Evolutionary conservation across 2,329 filamentous ascomycete genomes (phyloP).

Genomic region (Thielaviopsis populi): DNA sequence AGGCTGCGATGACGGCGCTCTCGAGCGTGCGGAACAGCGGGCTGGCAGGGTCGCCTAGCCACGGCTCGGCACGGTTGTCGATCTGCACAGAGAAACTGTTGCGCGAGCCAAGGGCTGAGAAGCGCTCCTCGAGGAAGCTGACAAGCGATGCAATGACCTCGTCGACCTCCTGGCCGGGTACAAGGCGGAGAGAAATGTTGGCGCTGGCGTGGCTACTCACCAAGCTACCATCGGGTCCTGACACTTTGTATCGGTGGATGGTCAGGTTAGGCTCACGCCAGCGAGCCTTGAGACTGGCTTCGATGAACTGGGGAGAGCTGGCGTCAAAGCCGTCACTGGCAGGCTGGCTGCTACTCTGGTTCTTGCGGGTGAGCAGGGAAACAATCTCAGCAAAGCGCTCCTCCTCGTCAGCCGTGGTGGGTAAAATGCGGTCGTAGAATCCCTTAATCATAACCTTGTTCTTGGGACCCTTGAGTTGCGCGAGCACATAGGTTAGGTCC

Average conservation of each 20-base stretch:
- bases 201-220: slow-evolving; percentile 83
- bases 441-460: slow-evolving; percentile 73
- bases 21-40: slow-evolving; percentile 84
- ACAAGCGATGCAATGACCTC: slow-evolving; percentile 55
- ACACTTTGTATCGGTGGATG: slow-evolving; percentile 83
- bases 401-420: slow-evolving; percentile 60
- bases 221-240: slow-evolving; percentile 78
- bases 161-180: slow-evolving; percentile 80
- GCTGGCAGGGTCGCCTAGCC: slow-evolving; percentile 84
- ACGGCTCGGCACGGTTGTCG: slow-evolving; percentile 87
- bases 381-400: slow-evolving; percentile 74
- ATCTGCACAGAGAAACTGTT: slow-evolving; percentile 72
- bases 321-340: not conserved
- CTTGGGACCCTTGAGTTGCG: slow-evolving; percentile 63
- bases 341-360: not conserved
- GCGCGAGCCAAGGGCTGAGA: slow-evolving; percentile 58
- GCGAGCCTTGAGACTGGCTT: slow-evolving; percentile 72
- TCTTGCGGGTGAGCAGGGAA: slow-evolving; percentile 52
- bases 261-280: slow-evolving; percentile 95
- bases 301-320: slow-evolving; percentile 33
- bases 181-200: slow-evolving; percentile 76
- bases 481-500: slow-evolving; percentile 70
- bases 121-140: slow-evolving; percentile 54
- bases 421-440: slow-evolving; percentile 75
- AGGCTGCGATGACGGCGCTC: slow-evolving; percentile 68